These are phyloP conservation scores for Penicillium tannophilum DNA, from an alignment of 495 filamentous ascomycete species.

Conservation along the genomic window DNA sequence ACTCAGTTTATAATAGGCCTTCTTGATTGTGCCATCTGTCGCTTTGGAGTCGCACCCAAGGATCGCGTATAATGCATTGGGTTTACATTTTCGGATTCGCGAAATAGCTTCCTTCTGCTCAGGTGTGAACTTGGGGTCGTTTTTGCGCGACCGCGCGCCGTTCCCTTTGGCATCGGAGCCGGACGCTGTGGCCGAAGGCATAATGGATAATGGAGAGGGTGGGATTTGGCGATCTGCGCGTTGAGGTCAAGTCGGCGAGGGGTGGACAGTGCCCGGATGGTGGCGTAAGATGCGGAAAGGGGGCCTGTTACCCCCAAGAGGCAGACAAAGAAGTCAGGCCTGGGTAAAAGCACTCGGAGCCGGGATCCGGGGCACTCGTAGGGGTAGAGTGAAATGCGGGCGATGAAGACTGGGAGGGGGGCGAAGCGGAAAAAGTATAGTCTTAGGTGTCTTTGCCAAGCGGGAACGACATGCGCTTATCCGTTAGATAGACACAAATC, in stretches of 20 bases:
- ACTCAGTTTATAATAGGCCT: slow-evolving; percentile 92
- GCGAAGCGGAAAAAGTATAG: slow-evolving; percentile 24
- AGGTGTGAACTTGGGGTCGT: slow-evolving; percentile 81
- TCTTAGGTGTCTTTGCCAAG: slow-evolving; percentile 38
- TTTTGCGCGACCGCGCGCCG: slow-evolving; percentile 69
- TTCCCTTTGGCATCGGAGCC: slow-evolving; percentile 66
- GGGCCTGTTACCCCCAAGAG: slow-evolving; percentile 22
- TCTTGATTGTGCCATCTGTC: slow-evolving; percentile 86
- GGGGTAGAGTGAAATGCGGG: slow-evolving; percentile 12
- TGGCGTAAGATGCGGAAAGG: slow-evolving; percentile 26
- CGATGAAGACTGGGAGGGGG: slow-evolving; percentile 14
- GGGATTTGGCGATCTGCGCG: neutral
- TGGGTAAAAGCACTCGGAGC: slow-evolving; percentile 8
- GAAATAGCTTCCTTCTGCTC: slow-evolving; percentile 91
- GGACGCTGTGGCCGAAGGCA: slow-evolving; percentile 78
- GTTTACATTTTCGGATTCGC: slow-evolving; percentile 76
- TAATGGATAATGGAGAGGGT: slow-evolving; percentile 36
- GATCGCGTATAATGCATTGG: slow-evolving; percentile 95
- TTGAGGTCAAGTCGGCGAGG: slow-evolving; percentile 1
- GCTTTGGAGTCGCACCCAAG: slow-evolving; percentile 72
- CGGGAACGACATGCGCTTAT: slow-evolving; percentile 27
- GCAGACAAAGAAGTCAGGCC: slow-evolving; percentile 12
- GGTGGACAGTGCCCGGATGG: slow-evolving; percentile 4
- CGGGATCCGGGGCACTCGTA: slow-evolving; percentile 11
- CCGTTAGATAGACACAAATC: slow-evolving; percentile 2